Evolutionary conservation across 192 early-diverging fungal genomes (phyloP).

Genomic region (Backusella macrospora): DNA sequence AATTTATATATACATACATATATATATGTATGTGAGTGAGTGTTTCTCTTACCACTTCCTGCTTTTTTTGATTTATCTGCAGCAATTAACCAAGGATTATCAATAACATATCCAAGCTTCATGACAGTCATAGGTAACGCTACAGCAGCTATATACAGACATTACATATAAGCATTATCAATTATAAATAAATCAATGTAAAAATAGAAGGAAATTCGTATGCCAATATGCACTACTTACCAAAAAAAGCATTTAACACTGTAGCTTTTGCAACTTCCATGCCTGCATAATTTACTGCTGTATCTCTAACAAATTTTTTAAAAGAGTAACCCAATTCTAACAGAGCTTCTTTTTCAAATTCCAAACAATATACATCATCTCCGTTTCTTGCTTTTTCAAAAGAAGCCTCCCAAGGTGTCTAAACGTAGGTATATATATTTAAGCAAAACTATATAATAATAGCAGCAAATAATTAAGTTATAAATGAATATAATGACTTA

Average conservation of each 20-base stretch:
- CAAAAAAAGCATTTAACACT: slow-evolving; percentile 52
- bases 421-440: neutral
- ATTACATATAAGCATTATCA: neutral
- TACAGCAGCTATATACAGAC: slow-evolving; percentile 41
- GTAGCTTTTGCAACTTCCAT: slow-evolving; percentile 52
- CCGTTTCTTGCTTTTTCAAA: slow-evolving; percentile 34
- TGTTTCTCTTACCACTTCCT: slow-evolving; percentile 40
- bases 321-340: slow-evolving; percentile 53
- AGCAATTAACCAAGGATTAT: slow-evolving; percentile 62
- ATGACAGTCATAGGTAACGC: slow-evolving; percentile 53
- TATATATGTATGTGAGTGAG: too few relatives aligned
- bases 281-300: slow-evolving; percentile 53
- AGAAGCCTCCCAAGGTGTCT: slow-evolving; percentile 51
- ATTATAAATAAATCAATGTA: neutral
- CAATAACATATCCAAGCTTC: slow-evolving; percentile 59
- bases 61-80: slow-evolving; percentile 58
- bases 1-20: neutral
- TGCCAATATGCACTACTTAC: slow-evolving; percentile 28
- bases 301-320: slow-evolving; percentile 48
- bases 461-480: neutral
- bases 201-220: neutral
- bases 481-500: neutral
- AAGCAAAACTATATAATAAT: too few relatives aligned
- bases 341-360: slow-evolving; percentile 51
- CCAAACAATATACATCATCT: slow-evolving; percentile 52